phyloP scores from a whole-genome alignment of 192 early-diverging fungal genomes.

The Rhizoclosmatium globosum region DNA sequence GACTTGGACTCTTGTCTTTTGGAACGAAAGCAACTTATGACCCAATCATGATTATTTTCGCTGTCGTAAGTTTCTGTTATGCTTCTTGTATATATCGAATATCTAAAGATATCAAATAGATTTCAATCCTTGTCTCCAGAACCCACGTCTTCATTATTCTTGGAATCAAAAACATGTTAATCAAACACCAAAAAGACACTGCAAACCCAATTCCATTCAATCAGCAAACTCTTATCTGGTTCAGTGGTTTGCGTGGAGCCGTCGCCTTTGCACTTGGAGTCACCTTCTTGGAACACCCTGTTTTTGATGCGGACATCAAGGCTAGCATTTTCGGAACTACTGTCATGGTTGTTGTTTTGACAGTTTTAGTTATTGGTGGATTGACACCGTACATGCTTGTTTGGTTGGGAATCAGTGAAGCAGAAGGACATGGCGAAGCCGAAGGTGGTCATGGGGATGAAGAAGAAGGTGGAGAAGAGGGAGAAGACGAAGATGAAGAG shows the following conservation, averaged over 20 bases:
- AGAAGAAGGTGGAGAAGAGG: slow-evolving; percentile 39
- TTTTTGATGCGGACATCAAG: slow-evolving; percentile 57
- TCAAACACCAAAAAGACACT: slow-evolving; percentile 22
- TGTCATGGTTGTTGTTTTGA: slow-evolving; percentile 65
- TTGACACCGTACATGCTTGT: slow-evolving; percentile 66
- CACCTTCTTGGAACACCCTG: slow-evolving; percentile 62
- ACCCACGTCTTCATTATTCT: slow-evolving; percentile 66
- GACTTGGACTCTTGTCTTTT: slow-evolving; percentile 66
- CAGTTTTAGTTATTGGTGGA: slow-evolving; percentile 64
- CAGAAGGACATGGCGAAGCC: slow-evolving; percentile 13
- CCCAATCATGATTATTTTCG: slow-evolving; percentile 54
- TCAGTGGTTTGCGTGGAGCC: slow-evolving; percentile 67
- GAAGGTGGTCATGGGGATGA: slow-evolving; percentile 3
- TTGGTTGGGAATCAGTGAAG: slow-evolving; percentile 53
- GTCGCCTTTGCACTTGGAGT: slow-evolving; percentile 70
- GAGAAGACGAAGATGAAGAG: slow-evolving; percentile 41
- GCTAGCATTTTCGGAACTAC: slow-evolving; percentile 68
- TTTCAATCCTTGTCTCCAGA: slow-evolving; percentile 60
- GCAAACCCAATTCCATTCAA: slow-evolving; percentile 52
- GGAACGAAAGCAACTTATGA: slow-evolving; percentile 55
- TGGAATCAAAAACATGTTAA: slow-evolving; percentile 48
- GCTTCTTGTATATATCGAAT: slow-evolving; percentile 12
- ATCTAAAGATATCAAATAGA: slow-evolving; percentile 48
- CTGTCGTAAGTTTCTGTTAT: slow-evolving; percentile 46
- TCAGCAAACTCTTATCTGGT: slow-evolving; percentile 66